These are phyloP conservation scores for Tephrocybe sp. DNA, from an alignment of 768 basidiomycete species.

Conservation along the genomic window DNA sequence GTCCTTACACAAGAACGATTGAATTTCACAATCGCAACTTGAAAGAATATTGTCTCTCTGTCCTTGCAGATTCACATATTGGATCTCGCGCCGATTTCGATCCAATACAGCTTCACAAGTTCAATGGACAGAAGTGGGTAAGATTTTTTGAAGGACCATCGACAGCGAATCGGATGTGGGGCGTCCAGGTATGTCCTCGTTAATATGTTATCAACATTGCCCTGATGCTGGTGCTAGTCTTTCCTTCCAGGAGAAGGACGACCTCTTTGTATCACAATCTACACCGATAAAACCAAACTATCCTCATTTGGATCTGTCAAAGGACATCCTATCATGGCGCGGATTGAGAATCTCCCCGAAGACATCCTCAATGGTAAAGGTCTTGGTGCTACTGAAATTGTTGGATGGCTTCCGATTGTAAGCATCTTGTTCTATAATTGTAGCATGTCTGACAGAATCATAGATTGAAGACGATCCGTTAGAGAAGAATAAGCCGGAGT, in stretches of 20 bases:
- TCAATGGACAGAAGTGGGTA: not conserved
- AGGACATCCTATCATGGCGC: constrained; percentile 33
- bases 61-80: too few relatives aligned
- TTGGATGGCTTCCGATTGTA: not conserved
- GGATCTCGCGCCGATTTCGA: constrained; percentile 28
- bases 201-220: constrained; percentile 10
- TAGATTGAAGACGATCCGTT: constrained; percentile 22
- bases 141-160: not conserved
- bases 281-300: constrained; percentile 36
- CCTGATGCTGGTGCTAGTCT: not conserved
- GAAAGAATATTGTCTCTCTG: too few relatives aligned
- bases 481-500: constrained; percentile 21
- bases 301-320: constrained; percentile 33
- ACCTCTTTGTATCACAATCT: constrained; percentile 29
- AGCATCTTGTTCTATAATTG: not conserved
- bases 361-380: constrained; percentile 31
- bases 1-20: too few relatives aligned
- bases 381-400: constrained; percentile 25
- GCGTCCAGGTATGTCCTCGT: not conserved
- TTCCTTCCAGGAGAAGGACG: not conserved
- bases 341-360: constrained; percentile 26
- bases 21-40: too few relatives aligned
- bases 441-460: not conserved
- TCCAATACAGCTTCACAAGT: constrained; percentile 14
- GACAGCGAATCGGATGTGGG: not conserved